A percentile compares a stretch with the other conserved stretches of the same genome.
Evolutionary conservation across 164 flowering plant species (phyloP).

Genomic region (Macadamia tetraphylla): DNA sequence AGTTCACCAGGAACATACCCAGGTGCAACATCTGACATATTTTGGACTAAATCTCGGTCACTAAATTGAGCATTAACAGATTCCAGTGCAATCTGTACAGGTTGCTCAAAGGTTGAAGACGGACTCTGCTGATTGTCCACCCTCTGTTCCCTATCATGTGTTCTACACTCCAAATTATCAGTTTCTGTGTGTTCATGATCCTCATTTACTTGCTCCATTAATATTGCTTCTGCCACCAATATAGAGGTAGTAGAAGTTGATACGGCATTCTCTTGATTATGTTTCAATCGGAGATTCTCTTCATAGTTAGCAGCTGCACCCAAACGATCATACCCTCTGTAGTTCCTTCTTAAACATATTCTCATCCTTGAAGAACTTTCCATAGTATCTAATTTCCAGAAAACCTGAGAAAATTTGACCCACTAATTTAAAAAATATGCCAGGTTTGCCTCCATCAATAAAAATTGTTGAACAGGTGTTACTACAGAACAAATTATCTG

Average conservation of each 20-base stretch:
- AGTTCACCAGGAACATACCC: constrained; percentile 88
- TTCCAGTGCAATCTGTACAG: constrained; percentile 25
- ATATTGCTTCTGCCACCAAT: constrained; percentile 78
- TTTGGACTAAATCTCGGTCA: constrained; percentile 36
- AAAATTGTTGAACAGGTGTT: background rate
- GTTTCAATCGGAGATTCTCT: constrained; percentile 37
- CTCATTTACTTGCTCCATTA: constrained; percentile 48
- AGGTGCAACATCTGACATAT: constrained; percentile 54
- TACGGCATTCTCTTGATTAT: constrained; percentile 29
- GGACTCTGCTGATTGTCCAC: constrained; percentile 34
- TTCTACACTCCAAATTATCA: constrained; percentile 31
- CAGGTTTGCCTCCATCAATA: background rate
- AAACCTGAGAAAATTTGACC: constrained; percentile 39
- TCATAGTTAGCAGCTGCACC: constrained; percentile 93
- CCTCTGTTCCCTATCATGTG: constrained; percentile 26
- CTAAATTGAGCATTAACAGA: constrained; percentile 29
- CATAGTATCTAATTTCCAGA: constrained; percentile 92
- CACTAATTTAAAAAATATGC: background rate
- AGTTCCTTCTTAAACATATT: constrained; percentile 68
- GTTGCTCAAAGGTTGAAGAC: constrained; percentile 36
- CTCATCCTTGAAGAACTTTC: constrained; percentile 96
- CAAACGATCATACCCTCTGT: constrained; percentile 71
- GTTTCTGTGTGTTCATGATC: constrained; percentile 64
- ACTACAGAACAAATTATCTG: constrained; percentile 1
- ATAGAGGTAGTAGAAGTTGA: constrained; percentile 60